These are phyloP conservation scores for Lactarius hatsudake DNA, from an alignment of 768 basidiomycete genomes.

Conservation along the genomic window DNA sequence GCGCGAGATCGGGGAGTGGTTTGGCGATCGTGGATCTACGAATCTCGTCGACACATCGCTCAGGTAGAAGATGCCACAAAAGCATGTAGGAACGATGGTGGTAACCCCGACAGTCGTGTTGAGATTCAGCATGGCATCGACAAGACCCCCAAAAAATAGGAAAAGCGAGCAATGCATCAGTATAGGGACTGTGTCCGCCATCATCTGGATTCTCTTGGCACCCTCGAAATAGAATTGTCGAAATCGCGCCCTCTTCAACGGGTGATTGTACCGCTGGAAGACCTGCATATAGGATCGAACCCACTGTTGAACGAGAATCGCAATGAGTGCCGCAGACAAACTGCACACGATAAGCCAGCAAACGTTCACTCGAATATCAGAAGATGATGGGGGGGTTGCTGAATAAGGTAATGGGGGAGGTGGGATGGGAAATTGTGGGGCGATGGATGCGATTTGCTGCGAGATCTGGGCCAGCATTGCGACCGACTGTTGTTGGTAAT, in stretches of 20 bases:
- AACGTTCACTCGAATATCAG: neutral
- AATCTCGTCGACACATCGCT: neutral
- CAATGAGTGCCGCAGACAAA: neutral
- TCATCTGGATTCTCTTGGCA: accelerated
- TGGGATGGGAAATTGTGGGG: too few species aligned
- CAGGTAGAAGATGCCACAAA: neutral
- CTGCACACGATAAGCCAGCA: neutral
- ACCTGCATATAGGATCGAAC: neutral
- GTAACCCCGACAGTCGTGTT: neutral
- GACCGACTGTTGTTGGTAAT: too few species aligned
- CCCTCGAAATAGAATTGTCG: neutral
- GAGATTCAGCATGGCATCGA: neutral
- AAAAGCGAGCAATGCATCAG: neutral
- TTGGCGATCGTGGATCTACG: neutral
- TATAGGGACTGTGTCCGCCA: neutral
- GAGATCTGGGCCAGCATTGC: too few species aligned
- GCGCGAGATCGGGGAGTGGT: neutral
- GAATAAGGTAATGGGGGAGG: too few species aligned
- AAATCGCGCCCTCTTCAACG: neutral
- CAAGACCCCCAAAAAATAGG: neutral
- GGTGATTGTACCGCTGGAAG: neutral
- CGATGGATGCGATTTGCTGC: too few species aligned
- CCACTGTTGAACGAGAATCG: neutral
- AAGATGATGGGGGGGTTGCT: too few species aligned
- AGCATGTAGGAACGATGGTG: neutral